Evolutionary conservation across 2,329 filamentous ascomycete genomes (phyloP).

Genomic region (Endoconidiophora laricicola): DNA sequence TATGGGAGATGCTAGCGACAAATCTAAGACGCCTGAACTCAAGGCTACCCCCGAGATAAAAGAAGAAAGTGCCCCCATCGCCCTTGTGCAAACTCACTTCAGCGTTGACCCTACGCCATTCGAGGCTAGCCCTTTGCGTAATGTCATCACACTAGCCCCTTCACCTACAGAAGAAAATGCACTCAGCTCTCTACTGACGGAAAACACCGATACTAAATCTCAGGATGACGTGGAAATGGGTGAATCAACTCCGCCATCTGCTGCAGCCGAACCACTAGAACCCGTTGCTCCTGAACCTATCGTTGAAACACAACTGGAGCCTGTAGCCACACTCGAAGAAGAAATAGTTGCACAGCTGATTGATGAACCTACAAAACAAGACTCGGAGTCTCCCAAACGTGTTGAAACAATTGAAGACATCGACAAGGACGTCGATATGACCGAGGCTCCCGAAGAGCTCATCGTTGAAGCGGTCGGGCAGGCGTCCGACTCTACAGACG

Average conservation of each 20-base stretch:
- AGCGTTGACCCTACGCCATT: conserved; percentile 3
- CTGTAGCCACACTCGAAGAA: not conserved
- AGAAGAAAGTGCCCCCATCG: conserved; percentile 15
- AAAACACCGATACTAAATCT: not conserved
- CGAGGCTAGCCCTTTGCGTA: conserved; percentile 8
- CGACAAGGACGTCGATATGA: conserved; percentile 19
- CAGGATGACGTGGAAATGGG: conserved; percentile 1
- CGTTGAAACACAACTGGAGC: not conserved
- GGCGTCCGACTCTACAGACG: not conserved
- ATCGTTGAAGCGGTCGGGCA: conserved; percentile 2
- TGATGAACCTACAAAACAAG: not conserved
- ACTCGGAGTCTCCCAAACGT: not conserved
- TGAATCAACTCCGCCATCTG: not conserved
- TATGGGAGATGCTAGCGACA: conserved; percentile 14
- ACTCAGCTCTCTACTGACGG: not conserved
- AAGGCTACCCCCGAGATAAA: not conserved
- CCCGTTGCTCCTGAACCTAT: not conserved
- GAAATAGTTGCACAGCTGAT: not conserved
- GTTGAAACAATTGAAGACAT: not conserved
- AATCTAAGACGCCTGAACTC: conserved; percentile 17
- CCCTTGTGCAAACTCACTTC: conserved; percentile 17
- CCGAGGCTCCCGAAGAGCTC: conserved; percentile 9
- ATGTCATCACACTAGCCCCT: conserved; percentile 6
- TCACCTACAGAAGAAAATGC: conserved; percentile 1
- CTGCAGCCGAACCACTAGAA: not conserved